Conservation (phyloP, 108 stramenopile species). For the Chaetoceros muelleri region DNA sequence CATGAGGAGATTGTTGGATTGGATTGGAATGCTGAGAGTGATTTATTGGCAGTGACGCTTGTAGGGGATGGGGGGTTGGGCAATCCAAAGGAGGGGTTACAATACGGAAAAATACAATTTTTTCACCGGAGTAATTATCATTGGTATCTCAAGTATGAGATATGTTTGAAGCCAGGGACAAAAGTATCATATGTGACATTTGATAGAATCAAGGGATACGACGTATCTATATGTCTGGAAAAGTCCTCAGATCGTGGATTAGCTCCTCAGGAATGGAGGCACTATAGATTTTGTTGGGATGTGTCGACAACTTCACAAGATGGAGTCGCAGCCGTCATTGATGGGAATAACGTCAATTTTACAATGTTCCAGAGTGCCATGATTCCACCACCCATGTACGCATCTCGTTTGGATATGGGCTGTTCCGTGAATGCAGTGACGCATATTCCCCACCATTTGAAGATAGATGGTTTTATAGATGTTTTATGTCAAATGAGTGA, state of each 20-base stretch:
- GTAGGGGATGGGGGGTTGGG: conserved; percentile 18
- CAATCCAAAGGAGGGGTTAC: background rate
- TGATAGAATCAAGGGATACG: conserved; percentile 13
- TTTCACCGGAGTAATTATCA: conserved; percentile 86
- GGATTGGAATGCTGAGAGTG: conserved; percentile 59
- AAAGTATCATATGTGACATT: conserved; percentile 8
- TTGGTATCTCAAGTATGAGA: conserved; percentile 84
- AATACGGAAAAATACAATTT: conserved; percentile 59
- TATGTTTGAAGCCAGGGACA: conserved; percentile 21
- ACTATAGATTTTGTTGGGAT: conserved; percentile 71
- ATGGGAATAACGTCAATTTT: conserved; percentile 58
- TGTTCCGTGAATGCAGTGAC: conserved; percentile 25
- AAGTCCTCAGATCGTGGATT: background rate
- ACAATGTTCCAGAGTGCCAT: conserved; percentile 68
- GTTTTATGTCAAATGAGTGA: conserved; percentile 25
- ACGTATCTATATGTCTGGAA: conserved; percentile 8
- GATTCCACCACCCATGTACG: conserved; percentile 82
- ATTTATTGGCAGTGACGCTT: conserved; percentile 56
- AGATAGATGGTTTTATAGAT: conserved; percentile 1
- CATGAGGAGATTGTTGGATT: conserved; percentile 21
- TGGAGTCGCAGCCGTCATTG: conserved; percentile 56
- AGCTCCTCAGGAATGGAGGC: conserved; percentile 35
- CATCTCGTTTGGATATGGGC: conserved; percentile 30
- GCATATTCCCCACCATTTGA: conserved; percentile 5
- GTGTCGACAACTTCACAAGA: conserved; percentile 13